These are phyloP conservation scores for Trichoderma atroviride DNA, from an alignment of 2,329 filamentous ascomycete species.

Conservation along the genomic window DNA sequence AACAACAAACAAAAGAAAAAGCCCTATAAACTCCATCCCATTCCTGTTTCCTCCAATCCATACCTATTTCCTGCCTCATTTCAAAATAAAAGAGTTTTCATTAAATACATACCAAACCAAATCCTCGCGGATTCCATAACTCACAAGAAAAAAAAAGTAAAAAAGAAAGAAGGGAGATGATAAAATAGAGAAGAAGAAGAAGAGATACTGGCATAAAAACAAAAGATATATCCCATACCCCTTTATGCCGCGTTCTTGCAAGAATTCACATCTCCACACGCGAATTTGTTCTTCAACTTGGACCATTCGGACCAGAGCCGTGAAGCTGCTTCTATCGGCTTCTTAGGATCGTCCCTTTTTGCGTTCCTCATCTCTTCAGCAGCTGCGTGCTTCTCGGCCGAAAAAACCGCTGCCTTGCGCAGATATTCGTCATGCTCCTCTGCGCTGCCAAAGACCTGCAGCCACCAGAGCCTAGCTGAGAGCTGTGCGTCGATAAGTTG, in stretches of 20 bases:
- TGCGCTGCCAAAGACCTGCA: slow-evolving; percentile 54
- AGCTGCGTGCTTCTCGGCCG: slow-evolving; percentile 43
- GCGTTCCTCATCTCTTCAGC: slow-evolving; percentile 37
- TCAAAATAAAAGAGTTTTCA: background rate
- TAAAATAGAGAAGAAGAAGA: background rate
- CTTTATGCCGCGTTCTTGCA: slow-evolving; percentile 1
- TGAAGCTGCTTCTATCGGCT: slow-evolving; percentile 33
- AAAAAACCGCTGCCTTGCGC: slow-evolving; percentile 49
- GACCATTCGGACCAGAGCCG: slow-evolving; percentile 34
- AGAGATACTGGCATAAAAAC: background rate
- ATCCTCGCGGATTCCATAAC: slow-evolving; percentile 3
- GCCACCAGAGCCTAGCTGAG: slow-evolving; percentile 59
- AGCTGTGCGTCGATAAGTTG: slow-evolving; percentile 57
- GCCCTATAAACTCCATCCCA: slow-evolving; percentile 20
- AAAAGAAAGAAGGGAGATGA: background rate
- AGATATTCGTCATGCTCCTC: slow-evolving; percentile 52
- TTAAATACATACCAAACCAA: slow-evolving; percentile 10
- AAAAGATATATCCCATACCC: background rate
- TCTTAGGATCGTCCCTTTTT: slow-evolving; percentile 30
- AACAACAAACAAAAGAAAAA: background rate
- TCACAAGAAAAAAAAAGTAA: background rate
- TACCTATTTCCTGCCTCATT: slow-evolving; percentile 1
- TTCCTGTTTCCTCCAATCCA: background rate
- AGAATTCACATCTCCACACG: slow-evolving; percentile 26
- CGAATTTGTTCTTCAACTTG: slow-evolving; percentile 34